These are phyloP conservation scores for Blepharisma japonicum DNA, from an alignment of 73 alveolate species.

Conservation along the genomic window DNA sequence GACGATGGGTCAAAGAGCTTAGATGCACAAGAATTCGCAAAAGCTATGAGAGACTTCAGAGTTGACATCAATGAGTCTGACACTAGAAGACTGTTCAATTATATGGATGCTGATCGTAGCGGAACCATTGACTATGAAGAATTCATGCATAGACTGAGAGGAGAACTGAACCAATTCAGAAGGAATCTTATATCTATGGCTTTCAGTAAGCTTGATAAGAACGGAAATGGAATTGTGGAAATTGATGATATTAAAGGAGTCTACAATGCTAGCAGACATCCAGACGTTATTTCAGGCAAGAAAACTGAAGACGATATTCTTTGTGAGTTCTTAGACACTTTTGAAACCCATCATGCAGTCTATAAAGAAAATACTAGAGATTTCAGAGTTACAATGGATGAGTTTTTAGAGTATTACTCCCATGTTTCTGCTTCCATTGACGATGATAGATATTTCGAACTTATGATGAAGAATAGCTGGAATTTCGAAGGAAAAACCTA, in stretches of 20 bases:
- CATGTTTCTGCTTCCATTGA: slow-evolving; percentile 83
- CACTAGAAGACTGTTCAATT: slow-evolving; percentile 64
- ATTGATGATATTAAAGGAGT: slow-evolving; percentile 81
- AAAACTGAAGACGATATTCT: slow-evolving; percentile 76
- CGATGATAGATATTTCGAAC: slow-evolving; percentile 74
- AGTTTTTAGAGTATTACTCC: slow-evolving; percentile 83
- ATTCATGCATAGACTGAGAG: slow-evolving; percentile 54
- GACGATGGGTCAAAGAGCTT: slow-evolving; percentile 66
- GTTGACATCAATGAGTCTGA: slow-evolving; percentile 74
- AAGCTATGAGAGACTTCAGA: slow-evolving; percentile 61
- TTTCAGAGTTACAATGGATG: slow-evolving; percentile 83
- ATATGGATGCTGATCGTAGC: slow-evolving; percentile 79
- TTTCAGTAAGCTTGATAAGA: slow-evolving; percentile 66
- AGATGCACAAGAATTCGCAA: slow-evolving; percentile 62
- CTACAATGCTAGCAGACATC: slow-evolving; percentile 84
- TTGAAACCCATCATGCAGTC: slow-evolving; percentile 42
- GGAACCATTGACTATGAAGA: slow-evolving; percentile 60
- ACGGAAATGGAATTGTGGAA: slow-evolving; percentile 72
- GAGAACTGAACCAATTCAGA: slow-evolving; percentile 54
- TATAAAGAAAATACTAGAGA: slow-evolving; percentile 34
- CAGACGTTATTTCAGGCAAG: slow-evolving; percentile 81
- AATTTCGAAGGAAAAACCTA: slow-evolving; percentile 29
- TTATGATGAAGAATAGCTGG: slow-evolving; percentile 56
- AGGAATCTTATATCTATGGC: slow-evolving; percentile 50
- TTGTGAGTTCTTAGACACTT: slow-evolving; percentile 49